Conservation (phyloP, 2,329 filamentous ascomycete genomes). For the Cladophialophora immunda region DNA sequence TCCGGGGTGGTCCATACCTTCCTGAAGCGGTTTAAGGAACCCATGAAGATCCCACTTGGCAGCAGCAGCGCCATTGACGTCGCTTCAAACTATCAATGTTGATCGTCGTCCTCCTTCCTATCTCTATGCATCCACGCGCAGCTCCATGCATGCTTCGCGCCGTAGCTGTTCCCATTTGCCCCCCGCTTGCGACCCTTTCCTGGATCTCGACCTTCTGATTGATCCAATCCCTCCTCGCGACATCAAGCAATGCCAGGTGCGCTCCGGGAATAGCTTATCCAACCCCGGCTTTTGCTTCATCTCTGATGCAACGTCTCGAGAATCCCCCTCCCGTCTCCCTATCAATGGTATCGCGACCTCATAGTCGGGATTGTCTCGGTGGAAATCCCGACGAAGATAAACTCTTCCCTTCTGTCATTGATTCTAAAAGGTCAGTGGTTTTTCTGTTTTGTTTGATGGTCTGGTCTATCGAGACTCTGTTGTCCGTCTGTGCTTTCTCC, state of each 20-base stretch:
- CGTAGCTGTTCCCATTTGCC: slow-evolving; percentile 8
- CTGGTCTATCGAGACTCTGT: neutral
- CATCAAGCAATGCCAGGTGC: slow-evolving; percentile 8
- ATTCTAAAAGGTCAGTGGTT: neutral
- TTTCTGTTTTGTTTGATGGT: neutral
- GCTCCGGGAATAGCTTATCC: slow-evolving; percentile 25
- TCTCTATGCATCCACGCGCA: slow-evolving; percentile 9
- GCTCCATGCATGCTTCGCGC: neutral
- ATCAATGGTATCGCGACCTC: slow-evolving; percentile 19
- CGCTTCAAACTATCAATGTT: slow-evolving; percentile 15
- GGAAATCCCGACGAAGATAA: neutral
- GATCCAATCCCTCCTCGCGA: slow-evolving; percentile 12
- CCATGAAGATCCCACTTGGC: slow-evolving; percentile 12
- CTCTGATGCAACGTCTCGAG: slow-evolving; percentile 24
- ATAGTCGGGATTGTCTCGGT: neutral
- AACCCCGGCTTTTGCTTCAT: slow-evolving; percentile 14
- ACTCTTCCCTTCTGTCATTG: neutral
- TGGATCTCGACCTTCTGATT: slow-evolving; percentile 9
- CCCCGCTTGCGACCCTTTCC: neutral
- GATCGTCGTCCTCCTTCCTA: slow-evolving; percentile 17
- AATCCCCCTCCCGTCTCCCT: neutral
- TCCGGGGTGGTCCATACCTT: slow-evolving; percentile 14
- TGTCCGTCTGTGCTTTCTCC: neutral
- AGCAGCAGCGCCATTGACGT: slow-evolving; percentile 21
- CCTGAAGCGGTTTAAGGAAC: slow-evolving; percentile 24